Evolutionary conservation across 768 basidiomycete species (phyloP), one percentile per base, ranked within the genome.

Genomic region (Collybiopsis luxurians): DNA sequence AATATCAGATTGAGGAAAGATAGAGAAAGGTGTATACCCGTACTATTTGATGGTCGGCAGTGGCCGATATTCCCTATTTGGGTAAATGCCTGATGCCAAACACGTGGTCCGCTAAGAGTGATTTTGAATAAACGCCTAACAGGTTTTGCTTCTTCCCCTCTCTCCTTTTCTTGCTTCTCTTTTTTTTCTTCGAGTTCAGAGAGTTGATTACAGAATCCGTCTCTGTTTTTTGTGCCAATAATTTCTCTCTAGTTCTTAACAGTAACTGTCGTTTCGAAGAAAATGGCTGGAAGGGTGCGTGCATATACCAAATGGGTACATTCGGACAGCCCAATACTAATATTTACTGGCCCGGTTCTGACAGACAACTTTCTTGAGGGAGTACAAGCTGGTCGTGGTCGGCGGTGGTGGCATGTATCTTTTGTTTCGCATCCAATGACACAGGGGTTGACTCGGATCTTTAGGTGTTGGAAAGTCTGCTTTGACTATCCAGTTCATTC

Each of bases 371-470:
- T 94, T 94, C 79, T 76, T 98, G 72, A 80, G 95, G 66, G 96
- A 98, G 71, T 98, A 98, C 78, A 98, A 98, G 79, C 86, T 98
- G 58, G 96, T 98, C 61, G 96, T 98, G 61, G 96, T 98, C 60
- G 96, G 96, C 48, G 96, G 96, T 68, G 96, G 95, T 83, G 95
- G 95, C 90, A 53, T 67, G 82, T 71, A 53, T 61, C 40, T 9
- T n/a, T 28, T 30, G 54, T 55, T 23, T 4, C 21, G 9, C 31
- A 15, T 15, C 4, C 13, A 3, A 31, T n/a, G 43, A 53, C 63
- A 0, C 15, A 58, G 38, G 28, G 15, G 23, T 26, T 47, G 24
- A 45, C 17, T 5, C 11, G 27, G 36, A 43, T 42, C 30, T 55
- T 3, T 21, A 39, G 52, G 47, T 51, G 40, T 36, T 57, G 89